Conservation (phyloP, 768 basidiomycete species). For the Hysterangium stoloniferum region DNA sequence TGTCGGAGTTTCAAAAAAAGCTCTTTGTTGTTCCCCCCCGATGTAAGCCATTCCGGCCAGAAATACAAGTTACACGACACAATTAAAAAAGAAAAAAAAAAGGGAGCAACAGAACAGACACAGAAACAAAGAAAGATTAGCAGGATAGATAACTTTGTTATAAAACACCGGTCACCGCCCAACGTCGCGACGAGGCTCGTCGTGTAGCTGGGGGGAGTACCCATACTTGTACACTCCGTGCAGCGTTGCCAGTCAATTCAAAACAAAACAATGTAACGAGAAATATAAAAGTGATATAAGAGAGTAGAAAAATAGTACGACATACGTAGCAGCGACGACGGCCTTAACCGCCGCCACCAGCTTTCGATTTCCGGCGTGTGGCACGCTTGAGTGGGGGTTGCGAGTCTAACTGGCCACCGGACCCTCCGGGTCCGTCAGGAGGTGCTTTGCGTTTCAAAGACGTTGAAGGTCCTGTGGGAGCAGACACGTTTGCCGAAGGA, state of each 20-base stretch:
- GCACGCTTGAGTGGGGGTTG: slow-evolving; percentile 42
- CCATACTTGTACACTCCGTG: slow-evolving; percentile 3
- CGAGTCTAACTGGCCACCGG: neutral
- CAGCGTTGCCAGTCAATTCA: slow-evolving; percentile 1
- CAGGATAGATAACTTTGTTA: slow-evolving; percentile 7
- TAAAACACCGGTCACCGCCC: slow-evolving; percentile 5
- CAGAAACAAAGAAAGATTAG: slow-evolving; percentile 4
- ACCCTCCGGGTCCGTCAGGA: neutral
- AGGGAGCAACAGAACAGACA: neutral
- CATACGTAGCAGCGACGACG: slow-evolving; percentile 11
- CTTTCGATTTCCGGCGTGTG: slow-evolving; percentile 37
- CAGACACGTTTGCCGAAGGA: slow-evolving; percentile 2
- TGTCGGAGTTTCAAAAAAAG: slow-evolving; percentile 4
- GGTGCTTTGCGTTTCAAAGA: slow-evolving; percentile 30
- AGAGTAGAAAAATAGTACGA: slow-evolving; percentile 15
- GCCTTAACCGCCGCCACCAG: slow-evolving; percentile 37
- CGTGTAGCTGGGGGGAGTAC: neutral
- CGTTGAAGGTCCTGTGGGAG: slow-evolving; percentile 12
- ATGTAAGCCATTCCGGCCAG: slow-evolving; percentile 5
- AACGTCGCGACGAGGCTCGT: neutral
- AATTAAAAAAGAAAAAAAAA: neutral
- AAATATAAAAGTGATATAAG: slow-evolving; percentile 16
- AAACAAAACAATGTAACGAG: slow-evolving; percentile 1
- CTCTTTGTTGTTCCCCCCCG: slow-evolving; percentile 3
- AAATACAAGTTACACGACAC: slow-evolving; percentile 5